Conservation (phyloP, 225 moss, liverwort and hornwort genomes). For the Anthoceros angustus region DNA sequence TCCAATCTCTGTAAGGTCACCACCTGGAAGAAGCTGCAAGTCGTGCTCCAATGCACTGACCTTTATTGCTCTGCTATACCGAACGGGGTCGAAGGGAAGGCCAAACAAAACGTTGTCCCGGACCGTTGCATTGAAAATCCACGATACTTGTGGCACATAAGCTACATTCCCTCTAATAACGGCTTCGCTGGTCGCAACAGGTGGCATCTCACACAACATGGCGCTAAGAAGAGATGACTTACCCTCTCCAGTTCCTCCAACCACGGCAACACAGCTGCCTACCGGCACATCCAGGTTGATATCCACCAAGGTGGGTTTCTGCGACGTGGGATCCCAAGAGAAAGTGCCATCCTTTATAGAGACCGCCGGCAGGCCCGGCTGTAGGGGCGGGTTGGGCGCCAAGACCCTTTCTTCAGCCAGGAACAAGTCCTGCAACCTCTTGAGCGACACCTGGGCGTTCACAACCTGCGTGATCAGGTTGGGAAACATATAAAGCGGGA, state of each 20-base stretch:
- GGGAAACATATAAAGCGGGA: conserved; percentile 52
- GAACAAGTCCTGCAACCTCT: conserved; percentile 36
- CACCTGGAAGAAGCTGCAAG: conserved; percentile 24
- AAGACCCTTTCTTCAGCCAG: conserved; percentile 38
- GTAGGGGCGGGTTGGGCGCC: conserved; percentile 31
- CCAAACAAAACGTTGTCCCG: not conserved
- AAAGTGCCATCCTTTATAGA: conserved; percentile 40
- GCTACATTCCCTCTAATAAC: not conserved
- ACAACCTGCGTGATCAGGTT: conserved; percentile 42
- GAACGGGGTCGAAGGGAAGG: not conserved
- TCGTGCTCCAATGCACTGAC: conserved; percentile 13
- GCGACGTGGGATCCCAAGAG: conserved; percentile 35
- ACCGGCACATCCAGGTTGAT: conserved; percentile 45
- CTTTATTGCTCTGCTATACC: not conserved
- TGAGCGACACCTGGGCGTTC: conserved; percentile 43
- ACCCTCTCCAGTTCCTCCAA: conserved; percentile 66
- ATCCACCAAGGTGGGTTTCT: conserved; percentile 37
- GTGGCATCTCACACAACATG: conserved; percentile 60
- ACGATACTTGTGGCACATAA: not conserved
- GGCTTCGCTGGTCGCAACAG: conserved; percentile 19
- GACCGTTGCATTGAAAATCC: not conserved
- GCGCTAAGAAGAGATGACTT: conserved; percentile 49
- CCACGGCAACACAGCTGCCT: conserved; percentile 53
- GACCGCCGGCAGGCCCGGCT: conserved; percentile 32
- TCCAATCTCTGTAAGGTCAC: conserved; percentile 33